Evolutionary conservation across 164 flowering plant genomes (phyloP).

Genomic region (Cinnamomum chago): DNA sequence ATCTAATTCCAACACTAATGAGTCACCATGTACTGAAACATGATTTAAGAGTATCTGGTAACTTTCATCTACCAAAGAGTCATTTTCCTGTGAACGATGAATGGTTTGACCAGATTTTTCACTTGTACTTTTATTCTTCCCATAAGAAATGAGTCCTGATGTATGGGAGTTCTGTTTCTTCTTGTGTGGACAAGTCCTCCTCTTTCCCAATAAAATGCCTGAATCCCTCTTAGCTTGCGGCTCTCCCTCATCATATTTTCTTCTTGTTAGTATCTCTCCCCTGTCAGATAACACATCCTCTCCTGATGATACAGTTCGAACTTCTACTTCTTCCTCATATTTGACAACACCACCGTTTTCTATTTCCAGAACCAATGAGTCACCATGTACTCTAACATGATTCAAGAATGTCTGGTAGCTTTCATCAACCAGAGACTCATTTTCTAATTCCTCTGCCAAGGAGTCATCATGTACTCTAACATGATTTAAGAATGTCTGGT

Average conservation of each 20-base stretch:
- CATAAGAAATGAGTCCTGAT: neutral
- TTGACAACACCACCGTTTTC: slow-evolving; percentile 12
- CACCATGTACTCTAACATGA: slow-evolving; percentile 16
- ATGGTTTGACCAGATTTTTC: neutral
- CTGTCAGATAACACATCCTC: slow-evolving; percentile 3
- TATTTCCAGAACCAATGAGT: slow-evolving; percentile 6
- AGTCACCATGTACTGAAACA: slow-evolving; percentile 13
- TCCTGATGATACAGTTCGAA: slow-evolving; percentile 11
- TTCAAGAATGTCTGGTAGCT: slow-evolving; percentile 25
- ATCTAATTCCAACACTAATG: slow-evolving; percentile 9
- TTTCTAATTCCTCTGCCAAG: slow-evolving; percentile 7
- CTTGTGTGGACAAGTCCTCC: neutral
- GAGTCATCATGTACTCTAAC: slow-evolving; percentile 10
- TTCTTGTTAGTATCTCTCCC: too few species aligned
- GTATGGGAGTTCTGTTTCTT: slow-evolving; percentile 5
- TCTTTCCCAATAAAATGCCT: neutral
- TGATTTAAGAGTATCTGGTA: slow-evolving; percentile 20
- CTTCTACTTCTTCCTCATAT: slow-evolving; percentile 12
- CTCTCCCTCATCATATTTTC: slow-evolving; percentile 1
- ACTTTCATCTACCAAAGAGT: slow-evolving; percentile 20
- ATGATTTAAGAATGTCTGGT: slow-evolving; percentile 14
- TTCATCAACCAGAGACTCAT: slow-evolving; percentile 17
- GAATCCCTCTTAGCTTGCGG: neutral
- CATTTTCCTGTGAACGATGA: neutral
- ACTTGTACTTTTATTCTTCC: neutral